Evolutionary conservation across 208 protist genomes (phyloP).

Genomic region (Porcisia deanei): DNA sequence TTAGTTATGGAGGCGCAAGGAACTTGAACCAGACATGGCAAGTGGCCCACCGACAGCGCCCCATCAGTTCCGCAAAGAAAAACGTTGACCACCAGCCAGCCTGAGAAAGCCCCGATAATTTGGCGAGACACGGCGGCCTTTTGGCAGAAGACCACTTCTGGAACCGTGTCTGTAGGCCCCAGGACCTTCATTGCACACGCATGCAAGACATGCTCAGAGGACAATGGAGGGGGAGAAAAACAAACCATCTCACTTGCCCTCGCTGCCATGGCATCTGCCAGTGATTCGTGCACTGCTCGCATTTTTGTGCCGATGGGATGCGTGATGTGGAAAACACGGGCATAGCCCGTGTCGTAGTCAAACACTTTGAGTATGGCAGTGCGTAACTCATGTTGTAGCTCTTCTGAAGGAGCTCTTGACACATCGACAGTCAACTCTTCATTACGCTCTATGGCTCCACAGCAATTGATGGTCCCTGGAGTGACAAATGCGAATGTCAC

Average conservation of each 20-base stretch:
- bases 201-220: constrained; percentile 2
- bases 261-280: not conserved
- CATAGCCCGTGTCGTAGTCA: constrained; percentile 10
- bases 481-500: constrained; percentile 37
- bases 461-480: constrained; percentile 11
- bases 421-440: not conserved
- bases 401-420: not conserved
- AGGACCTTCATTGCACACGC: constrained; percentile 32
- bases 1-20: constrained; percentile 6
- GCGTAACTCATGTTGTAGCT: not conserved
- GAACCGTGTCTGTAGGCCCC: constrained; percentile 27
- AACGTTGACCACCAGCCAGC: constrained; percentile 42
- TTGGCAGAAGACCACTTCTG: constrained; percentile 50
- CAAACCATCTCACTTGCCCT: not conserved
- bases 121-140: not conserved
- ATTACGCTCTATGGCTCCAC: not conserved
- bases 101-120: not conserved
- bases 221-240: constrained; percentile 29
- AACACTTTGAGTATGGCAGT: constrained; percentile 12
- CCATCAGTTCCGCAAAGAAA: constrained; percentile 35
- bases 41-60: constrained; percentile 30
- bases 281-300: not conserved
- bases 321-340: constrained; percentile 8
- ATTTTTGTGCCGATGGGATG: not conserved
- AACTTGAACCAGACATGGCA: constrained; percentile 41